Conservation (phyloP, 2,329 filamentous ascomycete species). For the Leptographium galeiforme region DNA sequence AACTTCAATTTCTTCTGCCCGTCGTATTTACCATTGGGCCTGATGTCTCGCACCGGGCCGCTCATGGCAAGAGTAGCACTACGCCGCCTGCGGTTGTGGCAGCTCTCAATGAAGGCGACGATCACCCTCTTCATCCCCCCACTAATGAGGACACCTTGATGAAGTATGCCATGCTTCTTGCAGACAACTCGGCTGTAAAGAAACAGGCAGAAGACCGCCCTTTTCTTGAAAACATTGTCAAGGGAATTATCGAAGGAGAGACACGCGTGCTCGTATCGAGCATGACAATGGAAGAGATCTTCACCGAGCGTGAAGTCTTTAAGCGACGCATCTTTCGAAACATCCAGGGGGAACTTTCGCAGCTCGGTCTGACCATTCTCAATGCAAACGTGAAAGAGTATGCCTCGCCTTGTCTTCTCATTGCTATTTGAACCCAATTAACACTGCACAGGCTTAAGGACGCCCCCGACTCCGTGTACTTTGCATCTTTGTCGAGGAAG, state of each 20-base stretch:
- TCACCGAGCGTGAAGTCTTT: slow-evolving; percentile 21
- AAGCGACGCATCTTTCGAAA: slow-evolving; percentile 59
- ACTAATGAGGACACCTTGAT: slow-evolving; percentile 32
- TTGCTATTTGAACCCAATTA: neutral
- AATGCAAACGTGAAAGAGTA: slow-evolving; percentile 66
- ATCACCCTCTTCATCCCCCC: neutral
- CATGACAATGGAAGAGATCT: slow-evolving; percentile 87
- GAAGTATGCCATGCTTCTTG: slow-evolving; percentile 73
- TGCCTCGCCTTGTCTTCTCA: neutral
- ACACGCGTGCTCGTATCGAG: slow-evolving; percentile 69
- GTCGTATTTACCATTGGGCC: slow-evolving; percentile 81
- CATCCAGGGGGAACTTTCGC: slow-evolving; percentile 65
- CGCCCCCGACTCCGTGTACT: slow-evolving; percentile 69
- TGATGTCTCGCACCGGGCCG: slow-evolving; percentile 49
- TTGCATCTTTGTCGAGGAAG: slow-evolving; percentile 67
- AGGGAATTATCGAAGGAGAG: slow-evolving; percentile 82
- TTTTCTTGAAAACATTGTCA: slow-evolving; percentile 75
- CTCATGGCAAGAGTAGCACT: slow-evolving; percentile 24
- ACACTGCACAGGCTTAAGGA: slow-evolving; percentile 46
- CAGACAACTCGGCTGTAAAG: slow-evolving; percentile 35
- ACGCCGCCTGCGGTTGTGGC: too few species aligned
- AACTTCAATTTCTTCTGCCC: slow-evolving; percentile 68
- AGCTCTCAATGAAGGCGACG: neutral
- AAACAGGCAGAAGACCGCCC: slow-evolving; percentile 22
- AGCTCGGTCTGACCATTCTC: slow-evolving; percentile 62